Evolutionary conservation across 2,329 filamentous ascomycete species (phyloP).

Genomic region (Fusarium pilosicola): DNA sequence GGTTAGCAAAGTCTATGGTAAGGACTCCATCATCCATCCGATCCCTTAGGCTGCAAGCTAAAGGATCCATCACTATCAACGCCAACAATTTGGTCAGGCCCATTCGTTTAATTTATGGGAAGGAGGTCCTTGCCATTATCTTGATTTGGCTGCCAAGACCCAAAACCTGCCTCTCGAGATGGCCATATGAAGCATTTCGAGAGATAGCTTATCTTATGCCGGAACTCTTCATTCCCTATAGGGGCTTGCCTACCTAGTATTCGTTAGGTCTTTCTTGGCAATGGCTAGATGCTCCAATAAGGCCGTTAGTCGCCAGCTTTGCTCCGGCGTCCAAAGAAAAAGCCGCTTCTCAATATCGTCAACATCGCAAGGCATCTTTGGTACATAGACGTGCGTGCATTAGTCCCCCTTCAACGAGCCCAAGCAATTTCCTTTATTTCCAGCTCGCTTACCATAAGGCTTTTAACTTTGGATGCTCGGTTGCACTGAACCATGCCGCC

Average conservation of each 20-base stretch:
- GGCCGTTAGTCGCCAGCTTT: neutral
- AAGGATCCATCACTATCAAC: neutral
- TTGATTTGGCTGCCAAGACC: neutral
- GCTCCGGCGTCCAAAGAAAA: neutral
- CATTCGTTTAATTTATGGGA: neutral
- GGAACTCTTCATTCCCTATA: neutral
- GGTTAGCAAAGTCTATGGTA: neutral
- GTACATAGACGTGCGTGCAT: neutral
- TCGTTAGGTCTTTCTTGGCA: neutral
- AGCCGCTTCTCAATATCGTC: neutral
- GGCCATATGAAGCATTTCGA: neutral
- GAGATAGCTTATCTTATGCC: neutral
- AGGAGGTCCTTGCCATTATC: neutral
- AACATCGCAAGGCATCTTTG: neutral
- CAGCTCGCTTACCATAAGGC: neutral
- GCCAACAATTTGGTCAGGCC: neutral
- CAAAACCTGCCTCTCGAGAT: neutral
- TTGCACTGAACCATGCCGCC: constrained; percentile 6
- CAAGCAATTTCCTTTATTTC: neutral
- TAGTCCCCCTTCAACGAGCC: neutral
- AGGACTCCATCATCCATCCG: neutral
- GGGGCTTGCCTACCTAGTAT: neutral
- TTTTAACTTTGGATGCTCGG: neutral
- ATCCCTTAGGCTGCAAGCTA: neutral
- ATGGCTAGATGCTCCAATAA: neutral